Evolutionary conservation across 179 eudicot genomes (phyloP), one percentile per base, ranked within the genome.

Genomic region (Silene vulgaris): DNA sequence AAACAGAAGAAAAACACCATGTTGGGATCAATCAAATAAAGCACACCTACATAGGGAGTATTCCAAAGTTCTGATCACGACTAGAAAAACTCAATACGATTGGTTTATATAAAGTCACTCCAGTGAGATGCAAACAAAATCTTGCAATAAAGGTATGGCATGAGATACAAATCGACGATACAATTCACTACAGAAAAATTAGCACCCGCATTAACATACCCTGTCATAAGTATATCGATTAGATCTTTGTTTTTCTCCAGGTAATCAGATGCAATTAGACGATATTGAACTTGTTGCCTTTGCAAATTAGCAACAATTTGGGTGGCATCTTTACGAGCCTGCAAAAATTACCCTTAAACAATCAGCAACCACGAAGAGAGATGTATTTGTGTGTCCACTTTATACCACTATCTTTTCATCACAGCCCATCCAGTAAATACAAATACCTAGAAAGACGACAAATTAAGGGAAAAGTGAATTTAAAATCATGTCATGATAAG

Each of bases 241-340:
- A 95, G 86, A 84, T 95, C 97, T 69, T 83, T 78, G 79, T 95
- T 95, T 30, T 81, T 79, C 83, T 95, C 99, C 90, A 95, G 81
- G 84, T 95, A 95, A 79, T 95, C 96, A 79, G 96, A 95, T 74
- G 99, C 96, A 80, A 92, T 89, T 84, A 95, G 75, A 74, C 87
- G 82, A 32, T 96, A 95, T 1, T 92, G 91, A 67, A 95, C 99
- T 84, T 88, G 95, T 72, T 95, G 99, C 83, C 97, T 88, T 76
- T 95, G 99, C 81, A 95, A 87, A 83, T 95, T 95, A 69, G 99
- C 97, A 83, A 95, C 97, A 81, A 95, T 92, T 81, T 92, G 99
- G 72, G 99, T 90, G 75, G 97, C 99, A 88, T 95, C 97, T 81
- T 92, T 95, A 64, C 99, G 96, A 64, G 99, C 85, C 99, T 95